Conservation (phyloP, 305 asterid genomes). For the Lippia alba region DNA sequence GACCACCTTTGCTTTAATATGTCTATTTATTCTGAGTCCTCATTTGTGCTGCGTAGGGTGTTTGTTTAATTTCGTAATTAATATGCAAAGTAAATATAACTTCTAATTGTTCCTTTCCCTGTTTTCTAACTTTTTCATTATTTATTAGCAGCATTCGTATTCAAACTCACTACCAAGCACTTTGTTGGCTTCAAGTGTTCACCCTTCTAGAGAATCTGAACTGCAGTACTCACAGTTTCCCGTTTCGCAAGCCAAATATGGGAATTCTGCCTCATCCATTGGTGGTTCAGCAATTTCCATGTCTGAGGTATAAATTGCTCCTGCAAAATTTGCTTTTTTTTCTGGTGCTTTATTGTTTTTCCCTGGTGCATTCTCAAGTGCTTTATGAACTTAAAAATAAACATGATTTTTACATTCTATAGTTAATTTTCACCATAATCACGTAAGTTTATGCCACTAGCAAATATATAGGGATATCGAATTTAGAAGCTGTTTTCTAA, state of each 20-base stretch:
- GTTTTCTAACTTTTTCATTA: slow-evolving; percentile 29
- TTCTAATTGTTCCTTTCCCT: not conserved
- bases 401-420: not conserved
- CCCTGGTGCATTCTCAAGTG: not conserved
- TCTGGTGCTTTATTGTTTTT: slow-evolving; percentile 9
- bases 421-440: not conserved
- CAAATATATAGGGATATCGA: not conserved
- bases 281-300: slow-evolving; percentile 64
- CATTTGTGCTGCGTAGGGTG: too few relatives aligned
- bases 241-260: slow-evolving; percentile 64
- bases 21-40: not conserved
- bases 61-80: not conserved
- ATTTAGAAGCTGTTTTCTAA: not conserved
- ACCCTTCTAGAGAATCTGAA: slow-evolving; percentile 70
- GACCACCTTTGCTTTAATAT: not conserved
- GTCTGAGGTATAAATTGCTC: slow-evolving; percentile 60
- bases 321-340: not conserved
- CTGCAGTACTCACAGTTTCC: slow-evolving; percentile 71
- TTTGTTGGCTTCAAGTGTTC: slow-evolving; percentile 51
- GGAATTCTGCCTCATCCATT: slow-evolving; percentile 58
- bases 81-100: not conserved
- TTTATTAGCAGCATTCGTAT: slow-evolving; percentile 45
- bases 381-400: not conserved
- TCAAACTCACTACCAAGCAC: slow-evolving; percentile 52
- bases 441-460: not conserved